phyloP scores from a whole-genome alignment of 2,329 filamentous ascomycete species.

The Ilyonectria mors-panacis region DNA sequence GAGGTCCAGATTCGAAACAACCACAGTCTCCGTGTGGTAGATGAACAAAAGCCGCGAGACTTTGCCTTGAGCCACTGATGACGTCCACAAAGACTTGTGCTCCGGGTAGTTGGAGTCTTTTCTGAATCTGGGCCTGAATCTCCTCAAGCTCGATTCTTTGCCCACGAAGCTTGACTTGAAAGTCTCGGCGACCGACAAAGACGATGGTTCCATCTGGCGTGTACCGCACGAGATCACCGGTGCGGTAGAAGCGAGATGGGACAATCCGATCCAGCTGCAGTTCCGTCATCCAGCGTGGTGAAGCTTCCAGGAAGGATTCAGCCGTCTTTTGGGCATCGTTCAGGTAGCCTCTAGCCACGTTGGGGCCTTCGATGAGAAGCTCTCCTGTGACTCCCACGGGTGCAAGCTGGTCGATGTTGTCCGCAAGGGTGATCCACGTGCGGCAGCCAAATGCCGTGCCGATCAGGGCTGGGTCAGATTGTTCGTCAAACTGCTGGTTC shows the following conservation, averaged over 20 bases:
- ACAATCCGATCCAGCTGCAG: background rate
- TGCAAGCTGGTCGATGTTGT: constrained; percentile 4
- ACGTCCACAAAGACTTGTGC: constrained; percentile 5
- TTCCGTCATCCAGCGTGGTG: constrained; percentile 4
- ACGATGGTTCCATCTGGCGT: constrained; percentile 1
- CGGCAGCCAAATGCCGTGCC: constrained; percentile 4
- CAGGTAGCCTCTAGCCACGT: constrained; percentile 4
- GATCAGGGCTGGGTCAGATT: constrained; percentile 2
- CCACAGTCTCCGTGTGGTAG: background rate
- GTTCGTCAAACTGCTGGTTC: constrained; percentile 2
- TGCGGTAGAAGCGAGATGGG: constrained; percentile 4
- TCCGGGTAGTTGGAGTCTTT: background rate
- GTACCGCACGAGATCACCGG: background rate
- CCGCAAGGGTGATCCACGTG: constrained; percentile 3
- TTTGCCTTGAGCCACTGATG: constrained; percentile 3
- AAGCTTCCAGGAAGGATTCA: constrained; percentile 2
- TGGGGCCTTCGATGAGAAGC: constrained; percentile 4
- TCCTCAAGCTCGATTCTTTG: constrained; percentile 4
- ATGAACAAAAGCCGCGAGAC: constrained; percentile 4
- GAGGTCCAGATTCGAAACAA: constrained; percentile 4
- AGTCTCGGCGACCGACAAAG: constrained; percentile 4
- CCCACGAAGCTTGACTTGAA: constrained; percentile 7
- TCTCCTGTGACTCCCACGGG: background rate
- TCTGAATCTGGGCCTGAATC: constrained; percentile 1
- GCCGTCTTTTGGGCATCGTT: constrained; percentile 7